Base-by-base conservation (phyloP, 2,329 filamentous ascomycete species). In the Ceratocystis smalleyi region DNA sequence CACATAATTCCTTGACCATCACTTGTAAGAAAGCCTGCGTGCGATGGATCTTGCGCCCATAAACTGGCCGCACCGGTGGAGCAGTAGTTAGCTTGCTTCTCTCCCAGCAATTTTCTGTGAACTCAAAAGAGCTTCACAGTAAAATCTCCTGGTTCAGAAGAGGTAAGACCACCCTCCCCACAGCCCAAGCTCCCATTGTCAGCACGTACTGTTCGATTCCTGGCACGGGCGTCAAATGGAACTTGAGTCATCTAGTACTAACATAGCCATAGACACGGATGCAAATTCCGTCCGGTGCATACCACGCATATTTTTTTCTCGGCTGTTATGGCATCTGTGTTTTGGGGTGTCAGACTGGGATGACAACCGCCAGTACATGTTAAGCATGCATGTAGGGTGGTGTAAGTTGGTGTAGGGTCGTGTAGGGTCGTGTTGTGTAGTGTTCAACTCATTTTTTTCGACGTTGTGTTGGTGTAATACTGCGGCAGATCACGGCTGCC, bases 41-140 rank as follows among this genome's bases (percentile, higher is more conserved):
- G 54, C 27, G 27, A 57, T 61, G 59, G 30, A 61, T 61, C 59
- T 61, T 40, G 22, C 40, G n/a, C 43, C 40, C 40, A 30, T 61
- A 24, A 35, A 32, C 54, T 57, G 54, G 54, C 43, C 60, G 60
- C 60, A 62, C 43, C 60, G 60, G 60, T 62, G 60, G 60, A 62
- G 60, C 60, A 62, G 60, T 62, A 62, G 60, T 62, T 62, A 62
- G 60, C 60, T 62, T 47, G 60, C 60, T 62, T 62, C 60, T 62
- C 43, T 49, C 60, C 60, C 60, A 62, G 60, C 45, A 47, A 49
- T 47, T 32, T 43, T 12, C 43, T 62, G 22, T 47, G 43, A 43
- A 7, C 22, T 51, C 43, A 5, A 12, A 8, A 45, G 27, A 35
- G 43, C 35, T 12, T 27, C 43, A 47, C 15, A 30, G 60, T 62